Base-by-base conservation (phyloP, 2,329 filamentous ascomycete species). In the Hypoxylon sp. region DNA sequence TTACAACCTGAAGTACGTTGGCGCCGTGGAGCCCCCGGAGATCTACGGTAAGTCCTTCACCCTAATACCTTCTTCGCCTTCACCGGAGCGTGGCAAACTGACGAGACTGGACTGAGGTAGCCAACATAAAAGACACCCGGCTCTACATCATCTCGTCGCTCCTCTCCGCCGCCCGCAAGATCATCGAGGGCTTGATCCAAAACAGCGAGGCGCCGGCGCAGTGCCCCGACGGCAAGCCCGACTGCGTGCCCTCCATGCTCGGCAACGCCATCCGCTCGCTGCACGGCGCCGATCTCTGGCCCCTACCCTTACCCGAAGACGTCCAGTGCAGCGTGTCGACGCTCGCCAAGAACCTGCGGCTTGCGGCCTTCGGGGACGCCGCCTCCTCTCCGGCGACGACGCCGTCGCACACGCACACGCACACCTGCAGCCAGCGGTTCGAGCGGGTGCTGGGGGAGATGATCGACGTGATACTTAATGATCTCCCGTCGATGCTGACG, bases 1-100 rank as follows among this genome's bases (percentile, higher is more conserved):
- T 0, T 54, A 57, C 13, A 53, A 53, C 22, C 39, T 59, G 17
- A 56, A 55, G 19, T 64, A 67, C 5, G 43, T 67, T 11, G 60
- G 51, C 13, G 60, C 64, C 4, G 19, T 67, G 32, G 65, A 69
- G 26, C 65, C 63, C 2, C 65, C 61, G n/a, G 63, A 59, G 24
- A 68, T 70, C 50, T 69, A 69, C 22, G 59, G 68, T 70, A 47
- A 62, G 68, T 59, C 41, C n/a, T n/a, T n/a, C n/a, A n/a, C n/a
- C n/a, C n/a, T n/a, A n/a, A n/a, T n/a, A n/a, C n/a, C n/a, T n/a
- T n/a, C n/a, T n/a, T n/a, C n/a, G n/a, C n/a, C n/a, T n/a, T n/a
- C n/a, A n/a, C n/a, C n/a, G n/a, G n/a, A n/a, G n/a, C n/a, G n/a
- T n/a, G n/a, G n/a, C n/a, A n/a, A 55, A 60, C 57, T 66, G 2